phyloP scores from a whole-genome alignment of 257 asterid species.

The Eustoma russellianum region DNA sequence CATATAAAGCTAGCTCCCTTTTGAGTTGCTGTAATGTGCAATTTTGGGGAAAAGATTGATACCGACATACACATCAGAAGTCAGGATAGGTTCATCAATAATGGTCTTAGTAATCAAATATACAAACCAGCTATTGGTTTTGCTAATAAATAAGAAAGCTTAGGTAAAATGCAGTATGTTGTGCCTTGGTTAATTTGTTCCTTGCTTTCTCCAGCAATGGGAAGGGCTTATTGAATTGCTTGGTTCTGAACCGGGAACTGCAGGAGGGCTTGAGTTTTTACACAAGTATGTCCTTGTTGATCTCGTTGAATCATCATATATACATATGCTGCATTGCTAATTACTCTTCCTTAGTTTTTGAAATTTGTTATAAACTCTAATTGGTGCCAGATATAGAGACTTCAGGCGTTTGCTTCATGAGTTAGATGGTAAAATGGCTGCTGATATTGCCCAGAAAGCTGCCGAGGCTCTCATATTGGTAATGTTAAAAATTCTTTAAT shows the following conservation, averaged over 20 bases:
- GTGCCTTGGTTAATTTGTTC: background rate
- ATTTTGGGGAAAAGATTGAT: too few relatives aligned
- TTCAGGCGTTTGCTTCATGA: conserved; percentile 76
- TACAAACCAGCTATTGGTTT: too few relatives aligned
- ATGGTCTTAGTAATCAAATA: too few relatives aligned
- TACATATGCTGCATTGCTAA: background rate
- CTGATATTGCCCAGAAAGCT: conserved; percentile 61
- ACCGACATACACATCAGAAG: too few relatives aligned
- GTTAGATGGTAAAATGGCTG: conserved; percentile 44
- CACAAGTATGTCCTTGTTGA: conserved; percentile 42
- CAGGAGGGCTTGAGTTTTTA: conserved; percentile 90
- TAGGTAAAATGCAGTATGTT: too few relatives aligned
- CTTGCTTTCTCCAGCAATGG: conserved; percentile 64
- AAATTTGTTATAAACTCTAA: background rate
- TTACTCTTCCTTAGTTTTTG: background rate
- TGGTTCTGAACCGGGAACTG: conserved; percentile 64
- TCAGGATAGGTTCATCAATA: too few relatives aligned
- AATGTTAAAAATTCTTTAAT: conserved; percentile 10
- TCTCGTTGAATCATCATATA: background rate
- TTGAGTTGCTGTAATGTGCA: too few relatives aligned
- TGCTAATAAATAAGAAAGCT: too few relatives aligned
- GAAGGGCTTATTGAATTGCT: conserved; percentile 89
- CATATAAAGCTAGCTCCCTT: too few relatives aligned
- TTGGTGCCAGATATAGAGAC: conserved; percentile 67
- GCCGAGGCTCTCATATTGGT: conserved; percentile 76